Conservation (phyloP, 768 basidiomycete genomes). For the Pleurotus sapidus region DNA sequence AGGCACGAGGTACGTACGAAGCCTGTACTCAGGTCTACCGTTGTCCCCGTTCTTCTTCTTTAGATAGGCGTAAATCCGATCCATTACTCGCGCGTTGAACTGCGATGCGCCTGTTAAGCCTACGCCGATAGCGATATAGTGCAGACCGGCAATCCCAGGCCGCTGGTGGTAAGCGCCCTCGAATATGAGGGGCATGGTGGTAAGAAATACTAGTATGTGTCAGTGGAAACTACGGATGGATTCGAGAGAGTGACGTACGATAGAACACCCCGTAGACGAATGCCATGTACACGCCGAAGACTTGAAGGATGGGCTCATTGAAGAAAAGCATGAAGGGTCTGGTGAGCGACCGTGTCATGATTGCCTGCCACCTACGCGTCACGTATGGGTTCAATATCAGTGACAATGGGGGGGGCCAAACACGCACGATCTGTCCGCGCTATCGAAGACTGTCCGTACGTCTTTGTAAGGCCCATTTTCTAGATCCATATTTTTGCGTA, state of each 20-base stretch:
- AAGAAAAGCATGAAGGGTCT: constrained; percentile 69
- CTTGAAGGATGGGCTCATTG: constrained; percentile 63
- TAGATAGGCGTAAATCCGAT: constrained; percentile 48
- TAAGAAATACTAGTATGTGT: constrained; percentile 52
- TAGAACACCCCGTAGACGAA: constrained; percentile 65
- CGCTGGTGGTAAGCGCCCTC: constrained; percentile 48
- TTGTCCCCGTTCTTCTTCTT: constrained; percentile 44
- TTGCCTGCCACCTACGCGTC: constrained; percentile 40
- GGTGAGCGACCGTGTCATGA: constrained; percentile 51
- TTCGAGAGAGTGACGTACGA: constrained; percentile 28
- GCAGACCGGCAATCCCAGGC: constrained; percentile 58
- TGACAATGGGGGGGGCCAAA: neutral
- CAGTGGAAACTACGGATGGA: neutral
- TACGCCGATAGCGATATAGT: constrained; percentile 71
- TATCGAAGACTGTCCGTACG: constrained; percentile 48
- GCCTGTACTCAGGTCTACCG: constrained; percentile 46
- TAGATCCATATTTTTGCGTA: constrained; percentile 41
- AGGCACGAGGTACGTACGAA: constrained; percentile 29
- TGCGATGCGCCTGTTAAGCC: constrained; percentile 57
- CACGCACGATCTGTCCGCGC: constrained; percentile 40
- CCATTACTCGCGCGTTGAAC: constrained; percentile 55
- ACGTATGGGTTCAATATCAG: neutral
- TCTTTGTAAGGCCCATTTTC: constrained; percentile 39
- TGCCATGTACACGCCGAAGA: constrained; percentile 66
- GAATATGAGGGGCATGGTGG: constrained; percentile 62